These are phyloP conservation scores for Eutrema japonicum DNA, from an alignment of 345 rosid genomes.

Conservation along the genomic window DNA sequence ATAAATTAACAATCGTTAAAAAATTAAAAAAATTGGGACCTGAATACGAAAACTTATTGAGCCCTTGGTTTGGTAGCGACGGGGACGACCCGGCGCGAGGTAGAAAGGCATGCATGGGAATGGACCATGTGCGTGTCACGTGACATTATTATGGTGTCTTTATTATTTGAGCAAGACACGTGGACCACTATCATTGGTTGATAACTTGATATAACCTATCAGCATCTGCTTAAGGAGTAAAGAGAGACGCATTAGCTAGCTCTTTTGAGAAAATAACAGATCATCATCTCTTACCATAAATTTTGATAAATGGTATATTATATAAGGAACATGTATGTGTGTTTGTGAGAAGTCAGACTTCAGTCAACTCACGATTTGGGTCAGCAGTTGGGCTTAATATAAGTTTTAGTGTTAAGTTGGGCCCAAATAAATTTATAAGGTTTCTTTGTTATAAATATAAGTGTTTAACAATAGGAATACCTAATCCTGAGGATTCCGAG, in stretches of 20 bases:
- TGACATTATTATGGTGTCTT: conserved; percentile 30
- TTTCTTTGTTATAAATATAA: too few relatives aligned
- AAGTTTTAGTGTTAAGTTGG: too few relatives aligned
- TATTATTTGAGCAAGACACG: conserved; percentile 26
- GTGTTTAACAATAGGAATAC: too few relatives aligned
- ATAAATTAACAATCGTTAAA: not conserved
- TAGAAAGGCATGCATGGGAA: conserved; percentile 31
- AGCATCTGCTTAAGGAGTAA: conserved; percentile 30
- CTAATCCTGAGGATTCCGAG: too few relatives aligned
- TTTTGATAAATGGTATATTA: conserved; percentile 6
- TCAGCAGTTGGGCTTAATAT: too few relatives aligned
- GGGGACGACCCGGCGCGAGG: conserved; percentile 39
- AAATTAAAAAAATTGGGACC: conserved; percentile 10
- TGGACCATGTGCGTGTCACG: conserved; percentile 35
- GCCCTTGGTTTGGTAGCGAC: conserved; percentile 41
- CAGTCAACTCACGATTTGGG: too few relatives aligned
- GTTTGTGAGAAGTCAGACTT: too few relatives aligned
- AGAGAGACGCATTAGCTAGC: conserved; percentile 35
- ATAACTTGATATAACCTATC: conserved; percentile 17
- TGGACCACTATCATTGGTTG: conserved; percentile 25
- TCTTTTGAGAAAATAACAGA: conserved; percentile 34
- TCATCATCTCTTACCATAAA: conserved; percentile 22
- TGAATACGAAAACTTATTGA: conserved; percentile 19
- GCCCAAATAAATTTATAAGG: too few relatives aligned
- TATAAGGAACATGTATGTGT: not conserved